phyloP scores from a whole-genome alignment of 2,329 filamentous ascomycete species.

The Tolypocladium endophyticum region DNA sequence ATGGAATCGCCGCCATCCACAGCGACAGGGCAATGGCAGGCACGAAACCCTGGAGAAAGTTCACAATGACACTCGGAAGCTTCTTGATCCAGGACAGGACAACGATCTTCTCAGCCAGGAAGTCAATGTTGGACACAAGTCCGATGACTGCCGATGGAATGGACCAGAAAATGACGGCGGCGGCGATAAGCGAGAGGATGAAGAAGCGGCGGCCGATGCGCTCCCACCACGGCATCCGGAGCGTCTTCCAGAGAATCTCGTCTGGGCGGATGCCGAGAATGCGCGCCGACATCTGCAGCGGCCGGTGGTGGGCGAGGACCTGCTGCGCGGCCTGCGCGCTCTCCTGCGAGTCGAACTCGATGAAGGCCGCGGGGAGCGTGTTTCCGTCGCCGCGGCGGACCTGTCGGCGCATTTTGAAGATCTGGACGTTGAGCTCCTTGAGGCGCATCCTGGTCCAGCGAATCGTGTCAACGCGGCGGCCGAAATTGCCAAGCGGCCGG shows the following conservation, averaged over 20 bases:
- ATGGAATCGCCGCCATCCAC: conserved; percentile 77
- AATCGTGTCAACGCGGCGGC: conserved; percentile 90
- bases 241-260: conserved; percentile 80
- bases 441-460: conserved; percentile 63
- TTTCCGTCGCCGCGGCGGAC: conserved; percentile 60
- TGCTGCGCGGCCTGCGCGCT: conserved; percentile 84
- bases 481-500: conserved; percentile 53
- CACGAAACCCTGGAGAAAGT: conserved; percentile 75
- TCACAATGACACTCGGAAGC: conserved; percentile 62
- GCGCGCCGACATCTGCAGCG: conserved; percentile 76
- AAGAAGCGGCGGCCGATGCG: conserved; percentile 60
- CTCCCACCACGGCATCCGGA: conserved; percentile 82
- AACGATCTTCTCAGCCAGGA: conserved; percentile 53
- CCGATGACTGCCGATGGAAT: conserved; percentile 70
- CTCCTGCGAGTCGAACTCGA: conserved; percentile 76
- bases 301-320: conserved; percentile 75
- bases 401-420: conserved; percentile 59
- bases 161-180: conserved; percentile 79
- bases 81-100: conserved; percentile 64
- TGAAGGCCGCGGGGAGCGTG: conserved; percentile 69
- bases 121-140: conserved; percentile 73
- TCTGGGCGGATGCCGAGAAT: conserved; percentile 72
- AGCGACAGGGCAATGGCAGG: conserved; percentile 70
- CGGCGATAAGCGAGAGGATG: conserved; percentile 62
- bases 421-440: conserved; percentile 26